Evolutionary conservation across 139 green algal species (phyloP), one percentile per base, ranked within the genome.

Genomic region (Volvox africanus): DNA sequence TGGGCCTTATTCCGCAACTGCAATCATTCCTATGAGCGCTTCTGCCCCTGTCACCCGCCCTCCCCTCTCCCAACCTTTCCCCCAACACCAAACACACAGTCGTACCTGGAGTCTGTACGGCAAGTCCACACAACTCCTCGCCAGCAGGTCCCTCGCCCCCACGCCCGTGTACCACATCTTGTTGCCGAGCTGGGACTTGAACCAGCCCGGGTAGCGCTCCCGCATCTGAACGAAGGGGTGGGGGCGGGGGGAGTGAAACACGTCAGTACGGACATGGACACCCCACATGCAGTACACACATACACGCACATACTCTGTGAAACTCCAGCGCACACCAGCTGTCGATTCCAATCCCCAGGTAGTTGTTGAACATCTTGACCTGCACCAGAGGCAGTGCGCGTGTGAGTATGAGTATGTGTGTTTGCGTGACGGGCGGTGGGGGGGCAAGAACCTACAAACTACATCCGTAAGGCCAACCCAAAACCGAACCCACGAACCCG

Each of bases 261-360:
- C 62, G 19, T 17, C 17, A 69, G 17, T 26, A 19, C 17, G 19
- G 62, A 69, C 17, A 19, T 17, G 62, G 62, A 19, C 62, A 69
- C 17, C 62, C 17, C 11, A 16, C 65, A 73, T 28, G 65, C 24
- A 73, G 24, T 28, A 28, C 65, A 73, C 2, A 73, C 65, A 16
- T 73, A 73, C 65, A 73, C 11, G 16, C 65, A 73, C 65, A 28
- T 33, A 90, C 86, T 73, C 19, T 20, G 84, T 99, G 97, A 82
- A 99, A 98, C 61, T 97, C 93, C 44, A 98, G 91, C 21, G 96
- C 93, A 79, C 95, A 96, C 92, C 97, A 96, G 68, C 96, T 95
- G 87, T 98, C 97, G 19, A 97, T 94, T 22, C 97, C 96, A 18
- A 98, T 91, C n/a, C 96, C 96, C 69, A 98, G 61, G 92, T 98